Percentiles rank a stretch among this genome's conserved stretches.
These are phyloP conservation scores for Hericium coralloides DNA, from an alignment of 768 basidiomycete species.

Conservation along the genomic window DNA sequence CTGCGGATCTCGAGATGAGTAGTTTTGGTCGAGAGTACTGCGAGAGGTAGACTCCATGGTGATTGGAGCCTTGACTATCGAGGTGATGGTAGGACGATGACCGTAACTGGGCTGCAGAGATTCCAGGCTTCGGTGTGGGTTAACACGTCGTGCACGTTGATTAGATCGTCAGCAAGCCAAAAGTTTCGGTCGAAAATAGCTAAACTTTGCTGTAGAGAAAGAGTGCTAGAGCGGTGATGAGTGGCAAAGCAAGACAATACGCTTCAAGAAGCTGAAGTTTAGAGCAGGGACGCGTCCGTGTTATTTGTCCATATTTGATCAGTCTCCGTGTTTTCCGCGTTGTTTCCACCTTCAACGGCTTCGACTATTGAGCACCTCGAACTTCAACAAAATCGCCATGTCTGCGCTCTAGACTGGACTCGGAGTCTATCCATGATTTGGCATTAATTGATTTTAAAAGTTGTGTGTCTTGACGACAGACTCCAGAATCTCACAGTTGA, in stretches of 20 bases:
- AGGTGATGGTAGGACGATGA: too few species aligned
- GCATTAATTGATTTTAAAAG: neutral
- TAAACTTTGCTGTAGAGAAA: neutral
- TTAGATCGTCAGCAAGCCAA: neutral
- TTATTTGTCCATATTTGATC: neutral
- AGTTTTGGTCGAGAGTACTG: too few species aligned
- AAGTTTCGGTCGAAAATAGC: neutral
- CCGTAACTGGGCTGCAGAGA: neutral
- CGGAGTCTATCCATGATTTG: neutral
- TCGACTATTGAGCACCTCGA: neutral
- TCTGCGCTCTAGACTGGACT: neutral
- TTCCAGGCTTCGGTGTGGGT: neutral
- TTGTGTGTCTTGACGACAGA: neutral
- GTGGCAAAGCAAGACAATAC: neutral
- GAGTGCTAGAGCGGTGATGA: neutral
- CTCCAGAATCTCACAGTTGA: too few species aligned
- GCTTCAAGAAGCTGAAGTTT: neutral
- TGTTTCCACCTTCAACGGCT: neutral
- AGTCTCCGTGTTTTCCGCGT: too few species aligned
- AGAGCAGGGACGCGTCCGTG: neutral
- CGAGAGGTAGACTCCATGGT: too few species aligned
- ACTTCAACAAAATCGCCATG: neutral
- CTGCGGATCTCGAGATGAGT: neutral
- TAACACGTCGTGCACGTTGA: neutral
- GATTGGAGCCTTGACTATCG: too few species aligned